Evolutionary conservation across 2,329 filamentous ascomycete species (phyloP), one percentile per base, ranked within the genome.

Genomic region (Talaromyces piceae): DNA sequence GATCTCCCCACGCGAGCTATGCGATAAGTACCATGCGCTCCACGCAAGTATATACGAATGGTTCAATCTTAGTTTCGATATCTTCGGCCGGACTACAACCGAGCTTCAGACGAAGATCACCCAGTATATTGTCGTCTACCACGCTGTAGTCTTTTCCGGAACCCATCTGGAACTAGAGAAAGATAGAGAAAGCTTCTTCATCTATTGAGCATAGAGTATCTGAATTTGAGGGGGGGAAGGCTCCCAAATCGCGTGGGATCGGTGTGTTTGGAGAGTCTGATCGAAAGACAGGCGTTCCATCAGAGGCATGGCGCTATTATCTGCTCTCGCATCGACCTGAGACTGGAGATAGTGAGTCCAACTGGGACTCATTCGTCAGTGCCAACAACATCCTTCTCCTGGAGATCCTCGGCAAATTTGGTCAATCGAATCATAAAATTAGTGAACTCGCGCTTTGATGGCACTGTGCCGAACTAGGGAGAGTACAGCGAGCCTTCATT

Each of bases 1-100:
- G 9, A 60, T 74, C 44, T 77, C 74, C 12, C 75, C 75, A 13
- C 65, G 76, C 53, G 60, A 77, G 62, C 68, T 78, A 2, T 78
- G 76, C 63, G 68, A 75, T 63, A 78, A 78, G 61, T 78, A 77
- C 67, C 72, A 73, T 60, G 69, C 69, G 49, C 61, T 78, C 9
- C 76, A 78, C 61, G 68, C 73, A 27, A 73, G 75, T 26, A 72
- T 78, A 28, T 78, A 78, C 62, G 65, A 77, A 59, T 78, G 76
- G 76, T 78, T 78, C 65, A 73, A 77, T 58, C 77, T 78, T 60
- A 70, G 63, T 51, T 78, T 78, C 57, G 75, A 78, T 59, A 73
- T 76, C 58, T 78, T 77, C 57, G 76, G 76, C 47, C 67, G 75
- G 23, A 78, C 76, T 9, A 75, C 75, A 2, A 78, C 75, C 11